Conservation (phyloP, 768 basidiomycete genomes). For the Lentinula edodes region DNA sequence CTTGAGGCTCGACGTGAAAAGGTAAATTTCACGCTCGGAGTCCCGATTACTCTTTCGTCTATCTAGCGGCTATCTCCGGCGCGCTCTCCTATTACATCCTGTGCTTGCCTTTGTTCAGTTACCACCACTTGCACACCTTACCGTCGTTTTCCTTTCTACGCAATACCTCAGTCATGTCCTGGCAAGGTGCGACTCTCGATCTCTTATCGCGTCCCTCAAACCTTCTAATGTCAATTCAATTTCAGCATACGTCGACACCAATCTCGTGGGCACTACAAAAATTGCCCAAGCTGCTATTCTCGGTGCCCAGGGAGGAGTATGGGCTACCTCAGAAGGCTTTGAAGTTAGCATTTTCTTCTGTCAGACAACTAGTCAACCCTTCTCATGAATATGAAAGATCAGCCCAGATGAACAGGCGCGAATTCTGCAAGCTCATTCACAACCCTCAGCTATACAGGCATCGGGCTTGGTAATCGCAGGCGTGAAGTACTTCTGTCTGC, state of each 20-base stretch:
- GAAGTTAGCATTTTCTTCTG: slow-evolving; percentile 33
- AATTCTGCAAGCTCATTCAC: slow-evolving; percentile 41
- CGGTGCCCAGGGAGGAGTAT: slow-evolving; percentile 69
- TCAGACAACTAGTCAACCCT: background rate
- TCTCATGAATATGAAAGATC: slow-evolving; percentile 38
- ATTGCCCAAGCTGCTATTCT: slow-evolving; percentile 74
- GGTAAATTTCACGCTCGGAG: background rate
- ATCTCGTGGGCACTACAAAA: slow-evolving; percentile 71
- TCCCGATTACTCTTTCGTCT: background rate
- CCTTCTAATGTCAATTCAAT: background rate
- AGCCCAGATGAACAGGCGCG: slow-evolving; percentile 58
- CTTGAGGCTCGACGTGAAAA: no score
- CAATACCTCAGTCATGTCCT: slow-evolving; percentile 46
- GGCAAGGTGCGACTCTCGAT: slow-evolving; percentile 50
- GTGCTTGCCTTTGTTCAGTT: background rate
- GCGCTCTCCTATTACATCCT: background rate
- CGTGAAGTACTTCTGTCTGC: slow-evolving; percentile 71
- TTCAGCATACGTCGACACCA: slow-evolving; percentile 75
- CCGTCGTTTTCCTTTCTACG: slow-evolving; percentile 3
- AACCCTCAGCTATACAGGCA: slow-evolving; percentile 36
- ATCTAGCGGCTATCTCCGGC: slow-evolving; percentile 3
- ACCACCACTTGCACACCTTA: background rate
- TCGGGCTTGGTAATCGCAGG: slow-evolving; percentile 61
- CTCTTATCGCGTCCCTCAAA: background rate
- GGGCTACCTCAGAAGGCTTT: slow-evolving; percentile 63